These are phyloP conservation scores for Alternaria postmessia DNA, from an alignment of 2,329 filamentous ascomycete species.

Conservation along the genomic window DNA sequence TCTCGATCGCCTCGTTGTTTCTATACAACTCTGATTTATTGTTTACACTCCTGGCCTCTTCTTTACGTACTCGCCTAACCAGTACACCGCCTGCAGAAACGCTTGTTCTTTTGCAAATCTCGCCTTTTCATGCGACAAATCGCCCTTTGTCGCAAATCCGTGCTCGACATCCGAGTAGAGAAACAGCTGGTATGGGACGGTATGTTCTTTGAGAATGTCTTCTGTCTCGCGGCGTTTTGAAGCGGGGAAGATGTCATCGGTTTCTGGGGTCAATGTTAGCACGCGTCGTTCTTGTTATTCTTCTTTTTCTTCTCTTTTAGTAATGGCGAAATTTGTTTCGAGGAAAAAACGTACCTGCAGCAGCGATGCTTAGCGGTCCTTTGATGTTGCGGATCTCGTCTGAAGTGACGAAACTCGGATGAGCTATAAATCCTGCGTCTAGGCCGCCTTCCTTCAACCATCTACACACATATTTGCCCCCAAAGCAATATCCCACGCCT, in stretches of 20 bases:
- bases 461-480: slow-evolving; percentile 68
- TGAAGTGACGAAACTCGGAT: slow-evolving; percentile 76
- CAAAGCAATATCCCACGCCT: slow-evolving; percentile 77
- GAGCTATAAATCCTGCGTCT: slow-evolving; percentile 75
- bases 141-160: slow-evolving; percentile 76
- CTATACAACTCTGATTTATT: not conserved
- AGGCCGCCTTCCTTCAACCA: slow-evolving; percentile 67
- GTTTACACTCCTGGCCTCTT: slow-evolving; percentile 5
- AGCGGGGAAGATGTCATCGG: slow-evolving; percentile 66
- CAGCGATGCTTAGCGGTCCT: slow-evolving; percentile 68
- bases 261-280: slow-evolving; percentile 53
- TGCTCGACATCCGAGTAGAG: slow-evolving; percentile 76
- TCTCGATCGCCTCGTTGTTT: not conserved
- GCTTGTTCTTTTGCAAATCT: slow-evolving; percentile 82
- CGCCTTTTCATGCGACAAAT: slow-evolving; percentile 64
- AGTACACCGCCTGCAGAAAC: slow-evolving; percentile 77
- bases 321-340: not conserved
- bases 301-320: not conserved
- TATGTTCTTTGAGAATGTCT: slow-evolving; percentile 63
- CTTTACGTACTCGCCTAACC: slow-evolving; percentile 74
- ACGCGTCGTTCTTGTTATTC: not conserved
- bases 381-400: slow-evolving; percentile 66
- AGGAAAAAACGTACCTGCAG: slow-evolving; percentile 58
- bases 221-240: slow-evolving; percentile 66
- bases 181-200: slow-evolving; percentile 75